A percentile compares a stretch with the other conserved stretches of the same genome.
These are phyloP conservation scores for Casuarina equisetifolia DNA, from an alignment of 306 rosid genomes.

Conservation along the genomic window DNA sequence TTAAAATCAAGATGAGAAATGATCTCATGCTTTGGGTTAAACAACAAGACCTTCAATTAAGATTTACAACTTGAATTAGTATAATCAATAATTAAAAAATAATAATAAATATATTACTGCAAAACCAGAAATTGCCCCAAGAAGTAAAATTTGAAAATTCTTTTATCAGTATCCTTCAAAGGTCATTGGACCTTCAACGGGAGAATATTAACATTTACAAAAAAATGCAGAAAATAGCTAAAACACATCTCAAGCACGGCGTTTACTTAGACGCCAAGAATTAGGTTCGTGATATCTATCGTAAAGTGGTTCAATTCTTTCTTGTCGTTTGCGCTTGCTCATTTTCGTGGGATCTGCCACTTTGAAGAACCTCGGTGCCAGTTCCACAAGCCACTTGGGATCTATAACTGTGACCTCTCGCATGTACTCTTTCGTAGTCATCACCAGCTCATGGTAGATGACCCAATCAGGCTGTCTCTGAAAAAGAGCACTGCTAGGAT, in stretches of 20 bases:
- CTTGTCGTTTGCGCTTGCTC: constrained; percentile 85
- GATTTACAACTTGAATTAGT: background rate
- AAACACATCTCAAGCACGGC: constrained; percentile 59
- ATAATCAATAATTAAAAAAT: background rate
- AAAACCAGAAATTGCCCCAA: background rate
- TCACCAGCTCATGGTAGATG: constrained; percentile 87
- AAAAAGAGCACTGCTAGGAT: constrained; percentile 77
- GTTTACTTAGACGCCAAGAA: constrained; percentile 88
- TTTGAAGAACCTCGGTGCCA: constrained; percentile 85
- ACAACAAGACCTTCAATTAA: background rate
- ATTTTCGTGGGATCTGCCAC: constrained; percentile 76
- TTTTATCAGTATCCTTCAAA: background rate
- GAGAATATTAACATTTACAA: constrained; percentile 23
- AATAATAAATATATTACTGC: background rate
- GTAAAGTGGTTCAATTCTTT: constrained; percentile 74
- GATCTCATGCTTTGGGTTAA: background rate
- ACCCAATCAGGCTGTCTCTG: constrained; percentile 94
- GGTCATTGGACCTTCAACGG: background rate
- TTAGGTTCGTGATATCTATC: constrained; percentile 93
- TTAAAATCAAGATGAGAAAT: background rate
- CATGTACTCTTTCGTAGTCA: constrained; percentile 91
- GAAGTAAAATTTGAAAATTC: background rate
- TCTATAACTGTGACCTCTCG: constrained; percentile 78
- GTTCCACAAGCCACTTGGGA: constrained; percentile 89
- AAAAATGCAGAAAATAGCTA: constrained; percentile 11